A percentile compares a stretch with the other conserved stretches of the same genome.
phyloP scores from a whole-genome alignment of 2,329 filamentous ascomycete species.

The Fusarium buxicola region DNA sequence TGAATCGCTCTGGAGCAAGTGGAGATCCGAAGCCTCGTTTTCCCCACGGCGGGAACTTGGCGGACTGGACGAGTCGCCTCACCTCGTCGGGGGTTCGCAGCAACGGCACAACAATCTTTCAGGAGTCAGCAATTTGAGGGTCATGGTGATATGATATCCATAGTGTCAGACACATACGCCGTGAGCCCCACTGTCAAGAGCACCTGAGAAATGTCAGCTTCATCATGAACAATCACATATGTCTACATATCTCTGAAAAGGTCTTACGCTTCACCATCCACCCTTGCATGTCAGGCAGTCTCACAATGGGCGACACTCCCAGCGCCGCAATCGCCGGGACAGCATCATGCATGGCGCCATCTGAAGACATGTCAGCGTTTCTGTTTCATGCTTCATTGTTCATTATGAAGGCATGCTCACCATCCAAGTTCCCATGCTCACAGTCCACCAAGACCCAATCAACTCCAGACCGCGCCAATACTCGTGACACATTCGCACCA shows the following conservation, averaged over 20 bases:
- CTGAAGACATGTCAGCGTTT: conserved; percentile 38
- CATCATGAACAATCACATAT: conserved; percentile 4
- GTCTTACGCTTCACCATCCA: conserved; percentile 59
- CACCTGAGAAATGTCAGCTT: conserved; percentile 47
- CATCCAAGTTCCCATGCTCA: conserved; percentile 65
- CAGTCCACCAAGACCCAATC: conserved; percentile 74
- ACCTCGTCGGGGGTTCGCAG: conserved; percentile 59
- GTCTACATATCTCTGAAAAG: background rate
- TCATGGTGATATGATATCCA: no score
- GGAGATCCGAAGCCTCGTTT: conserved; percentile 63
- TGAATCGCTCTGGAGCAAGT: conserved; percentile 58
- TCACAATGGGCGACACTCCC: conserved; percentile 57
- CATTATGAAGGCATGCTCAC: conserved; percentile 40
- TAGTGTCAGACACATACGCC: conserved; percentile 52
- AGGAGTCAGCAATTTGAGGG: conserved; percentile 22
- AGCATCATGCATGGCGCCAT: conserved; percentile 65
- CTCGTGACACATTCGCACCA: conserved; percentile 68
- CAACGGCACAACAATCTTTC: conserved; percentile 60
- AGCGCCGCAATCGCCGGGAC: conserved; percentile 63
- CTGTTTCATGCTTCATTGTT: background rate
- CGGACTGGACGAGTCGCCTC: conserved; percentile 57
- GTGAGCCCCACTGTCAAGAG: conserved; percentile 63
- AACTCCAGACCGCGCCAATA: conserved; percentile 69
- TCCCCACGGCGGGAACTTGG: conserved; percentile 64
- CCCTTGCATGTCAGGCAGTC: conserved; percentile 64